A percentile compares a stretch with the other conserved stretches of the same genome.
These are phyloP conservation scores for Verticillium klebahnii DNA, from an alignment of 2,329 filamentous ascomycete species.

Conservation along the genomic window DNA sequence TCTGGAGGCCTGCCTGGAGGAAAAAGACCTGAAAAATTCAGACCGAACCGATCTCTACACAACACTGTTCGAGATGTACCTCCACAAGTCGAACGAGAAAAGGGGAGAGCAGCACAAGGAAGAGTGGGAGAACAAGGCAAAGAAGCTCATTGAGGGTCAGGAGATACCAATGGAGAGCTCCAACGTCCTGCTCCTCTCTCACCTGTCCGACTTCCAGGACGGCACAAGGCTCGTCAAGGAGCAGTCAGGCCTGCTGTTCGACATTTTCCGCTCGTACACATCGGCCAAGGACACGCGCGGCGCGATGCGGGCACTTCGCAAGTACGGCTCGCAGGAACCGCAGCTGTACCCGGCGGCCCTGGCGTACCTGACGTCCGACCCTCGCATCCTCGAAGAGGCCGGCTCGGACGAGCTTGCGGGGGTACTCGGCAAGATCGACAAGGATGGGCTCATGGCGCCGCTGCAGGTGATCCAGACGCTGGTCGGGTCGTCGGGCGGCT, in stretches of 20 bases:
- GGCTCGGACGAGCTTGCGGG: constrained; percentile 74
- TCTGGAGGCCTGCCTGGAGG: constrained; percentile 78
- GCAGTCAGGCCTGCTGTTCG: constrained; percentile 83
- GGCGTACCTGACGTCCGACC: constrained; percentile 86
- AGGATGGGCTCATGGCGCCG: constrained; percentile 89
- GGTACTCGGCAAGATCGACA: constrained; percentile 81
- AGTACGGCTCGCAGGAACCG: constrained; percentile 88
- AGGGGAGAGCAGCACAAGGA: constrained; percentile 63
- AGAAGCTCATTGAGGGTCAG: constrained; percentile 76
- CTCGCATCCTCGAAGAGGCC: constrained; percentile 76
- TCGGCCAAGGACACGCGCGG: constrained; percentile 86
- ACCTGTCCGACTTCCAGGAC: constrained; percentile 83
- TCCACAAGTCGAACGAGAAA: constrained; percentile 78
- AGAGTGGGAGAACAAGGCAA: constrained; percentile 87
- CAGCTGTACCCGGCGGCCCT: constrained; percentile 89
- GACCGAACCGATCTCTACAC: constrained; percentile 88
- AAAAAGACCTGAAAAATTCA: constrained; percentile 63
- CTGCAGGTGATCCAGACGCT: constrained; percentile 95
- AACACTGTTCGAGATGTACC: constrained; percentile 96
- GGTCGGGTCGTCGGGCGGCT: constrained; percentile 46
- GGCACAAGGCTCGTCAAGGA: constrained; percentile 91
- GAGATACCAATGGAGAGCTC: constrained; percentile 88
- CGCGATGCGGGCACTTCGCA: constrained; percentile 82
- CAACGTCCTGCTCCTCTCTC: constrained; percentile 87
- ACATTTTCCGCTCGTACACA: constrained; percentile 96